Evolutionary conservation across 2,329 filamentous ascomycete species (phyloP), one percentile per base, ranked within the genome.

Genomic region (Talaromyces sp.): DNA sequence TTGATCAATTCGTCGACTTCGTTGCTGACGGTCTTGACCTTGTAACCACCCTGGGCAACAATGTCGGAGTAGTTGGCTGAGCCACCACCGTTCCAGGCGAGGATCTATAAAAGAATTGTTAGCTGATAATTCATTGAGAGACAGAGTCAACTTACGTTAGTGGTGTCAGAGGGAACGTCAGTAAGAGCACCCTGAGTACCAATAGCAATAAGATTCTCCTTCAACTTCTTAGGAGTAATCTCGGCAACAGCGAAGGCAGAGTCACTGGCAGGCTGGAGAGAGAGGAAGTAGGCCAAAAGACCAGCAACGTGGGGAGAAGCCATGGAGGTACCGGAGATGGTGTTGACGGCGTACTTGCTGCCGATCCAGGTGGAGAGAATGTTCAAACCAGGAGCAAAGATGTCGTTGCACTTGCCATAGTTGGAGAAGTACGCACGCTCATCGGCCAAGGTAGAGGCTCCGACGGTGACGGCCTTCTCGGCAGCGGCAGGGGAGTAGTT

Each of bases 401-500:
- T 97, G 82, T 99, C 95, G 79, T 94, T 97, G 88, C 95, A 99
- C 86, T 94, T 95, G 80, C 95, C 95, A 81, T 89, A 98, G 91
- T 99, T 99, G 88, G 96, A 99, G 89, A 99, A 99, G 88, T 98
- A 99, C 70, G 95, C 95, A 82, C 95, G 94, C 85, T 92, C 92
- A 78, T 99, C 95, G 75, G 90, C 88, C 67, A 99, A 88, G 72
- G 92, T 95, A 54, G 93, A 96, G 71, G 95, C 95, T 81, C 94
- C 96, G 69, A 99, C 95, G 66, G 95, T 99, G 78, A 99, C 88
- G 71, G 95, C 93, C 76, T 96, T 92, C 74, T 88, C 85, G 72
- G 96, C 93, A 69, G 94, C 91, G 75, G 95, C 96, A 67, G 95
- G 95, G 47, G 95, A 99, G 88, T 98, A 99, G 85, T 95, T 96